A percentile compares a stretch with the other conserved stretches of the same genome.
Evolutionary conservation across 805 yeast species (phyloP).

Genomic region (Ogataea sp.): DNA sequence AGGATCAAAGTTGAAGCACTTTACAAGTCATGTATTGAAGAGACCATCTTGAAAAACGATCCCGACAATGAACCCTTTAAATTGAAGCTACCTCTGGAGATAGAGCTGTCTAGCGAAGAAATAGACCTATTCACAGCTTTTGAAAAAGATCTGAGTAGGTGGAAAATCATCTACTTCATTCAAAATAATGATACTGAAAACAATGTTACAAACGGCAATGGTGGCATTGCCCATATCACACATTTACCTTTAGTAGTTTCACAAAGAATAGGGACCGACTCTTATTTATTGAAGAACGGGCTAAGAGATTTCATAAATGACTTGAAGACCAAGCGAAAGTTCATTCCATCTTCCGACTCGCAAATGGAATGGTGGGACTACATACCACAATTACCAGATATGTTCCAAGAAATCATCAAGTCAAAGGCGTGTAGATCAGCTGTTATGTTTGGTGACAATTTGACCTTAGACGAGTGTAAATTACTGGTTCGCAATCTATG

Average conservation of each 20-base stretch:
- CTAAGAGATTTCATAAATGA: slow-evolving; percentile 39
- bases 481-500: slow-evolving; percentile 33
- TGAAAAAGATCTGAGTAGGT: slow-evolving; percentile 21
- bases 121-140: slow-evolving; percentile 22
- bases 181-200: too few relatives aligned
- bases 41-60: slow-evolving; percentile 7
- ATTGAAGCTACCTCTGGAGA: slow-evolving; percentile 7
- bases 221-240: too few relatives aligned
- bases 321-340: slow-evolving; percentile 20
- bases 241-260: slow-evolving; percentile 37
- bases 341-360: not conserved
- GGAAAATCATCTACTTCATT: slow-evolving; percentile 34
- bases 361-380: slow-evolving; percentile 28
- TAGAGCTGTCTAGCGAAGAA: slow-evolving; percentile 25
- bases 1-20: slow-evolving; percentile 52
- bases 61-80: not conserved
- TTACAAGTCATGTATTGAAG: slow-evolving; percentile 28
- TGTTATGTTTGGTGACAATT: slow-evolving; percentile 58
- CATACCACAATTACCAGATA: slow-evolving; percentile 38
- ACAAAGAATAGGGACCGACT: slow-evolving; percentile 14
- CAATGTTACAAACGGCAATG: too few relatives aligned
- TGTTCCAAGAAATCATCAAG: slow-evolving; percentile 42
- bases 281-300: slow-evolving; percentile 25
- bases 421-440: slow-evolving; percentile 64
- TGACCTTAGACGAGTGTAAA: slow-evolving; percentile 36